Evolutionary conservation across 2,329 filamentous ascomycete species (phyloP).

Genomic region (Epicoccum sorghinum): DNA sequence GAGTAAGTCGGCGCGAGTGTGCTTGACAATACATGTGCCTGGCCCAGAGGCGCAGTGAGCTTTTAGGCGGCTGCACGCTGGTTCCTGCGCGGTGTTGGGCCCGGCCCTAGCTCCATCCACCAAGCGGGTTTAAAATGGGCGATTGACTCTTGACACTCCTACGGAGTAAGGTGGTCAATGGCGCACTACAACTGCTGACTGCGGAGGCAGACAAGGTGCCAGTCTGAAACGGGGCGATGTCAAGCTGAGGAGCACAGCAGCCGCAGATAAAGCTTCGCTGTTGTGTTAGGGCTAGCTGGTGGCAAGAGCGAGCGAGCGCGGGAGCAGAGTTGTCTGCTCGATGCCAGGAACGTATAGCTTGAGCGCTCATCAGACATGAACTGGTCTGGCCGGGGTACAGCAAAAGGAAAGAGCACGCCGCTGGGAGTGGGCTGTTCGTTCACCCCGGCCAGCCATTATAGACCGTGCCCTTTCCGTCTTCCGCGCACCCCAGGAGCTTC

Average conservation of each 20-base stretch:
- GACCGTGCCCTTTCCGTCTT: conserved; percentile 45
- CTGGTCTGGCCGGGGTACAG: conserved; percentile 27
- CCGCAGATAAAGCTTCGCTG: conserved; percentile 27
- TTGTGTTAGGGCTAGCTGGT: conserved; percentile 39
- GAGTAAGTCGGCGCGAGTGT: conserved; percentile 25
- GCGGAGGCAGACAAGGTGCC: conserved; percentile 36
- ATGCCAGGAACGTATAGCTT: conserved; percentile 37
- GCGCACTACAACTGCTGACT: conserved; percentile 37
- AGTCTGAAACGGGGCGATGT: conserved; percentile 43
- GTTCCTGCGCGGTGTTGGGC: conserved; percentile 37
- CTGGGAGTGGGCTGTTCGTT: conserved; percentile 24
- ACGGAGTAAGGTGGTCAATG: conserved; percentile 15
- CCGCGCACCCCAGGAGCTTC: conserved; percentile 32
- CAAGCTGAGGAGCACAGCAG: conserved; percentile 43
- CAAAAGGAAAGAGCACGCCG: conserved; percentile 37
- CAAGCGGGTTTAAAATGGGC: conserved; percentile 42
- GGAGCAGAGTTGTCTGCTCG: conserved; percentile 32
- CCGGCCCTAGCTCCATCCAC: conserved; percentile 43
- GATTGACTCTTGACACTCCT: conserved; percentile 31
- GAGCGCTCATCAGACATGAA: conserved; percentile 35
- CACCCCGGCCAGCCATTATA: conserved; percentile 16
- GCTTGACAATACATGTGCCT: conserved; percentile 21
- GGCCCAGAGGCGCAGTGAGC: conserved; percentile 27
- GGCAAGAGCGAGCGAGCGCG: conserved; percentile 35
- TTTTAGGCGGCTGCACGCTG: conserved; percentile 35